Conservation (phyloP, 2,329 filamentous ascomycete species). For the Fusarium sp. region DNA sequence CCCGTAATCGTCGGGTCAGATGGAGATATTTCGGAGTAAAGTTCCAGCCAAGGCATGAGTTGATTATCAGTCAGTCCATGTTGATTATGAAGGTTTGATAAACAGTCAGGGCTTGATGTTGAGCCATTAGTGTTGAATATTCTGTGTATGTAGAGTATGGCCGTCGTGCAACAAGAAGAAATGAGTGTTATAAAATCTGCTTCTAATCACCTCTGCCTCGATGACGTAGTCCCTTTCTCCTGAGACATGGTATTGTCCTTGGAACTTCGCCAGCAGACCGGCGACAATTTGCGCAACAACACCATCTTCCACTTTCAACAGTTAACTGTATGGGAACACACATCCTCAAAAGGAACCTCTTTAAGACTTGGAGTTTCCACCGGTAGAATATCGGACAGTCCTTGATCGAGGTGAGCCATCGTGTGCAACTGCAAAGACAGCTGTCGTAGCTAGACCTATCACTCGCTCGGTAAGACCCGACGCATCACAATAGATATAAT, state of each 20-base stretch:
- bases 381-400: accelerated
- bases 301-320: too few relatives aligned
- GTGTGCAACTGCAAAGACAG: background rate
- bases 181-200: accelerated
- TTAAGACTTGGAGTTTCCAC: accelerated
- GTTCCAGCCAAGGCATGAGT: too few relatives aligned
- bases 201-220: background rate
- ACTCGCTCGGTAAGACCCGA: accelerated
- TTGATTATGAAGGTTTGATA: accelerated
- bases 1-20: accelerated
- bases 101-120: accelerated
- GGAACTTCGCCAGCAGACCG: background rate
- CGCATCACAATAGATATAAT: background rate
- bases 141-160: background rate
- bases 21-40: background rate
- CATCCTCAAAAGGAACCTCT: accelerated
- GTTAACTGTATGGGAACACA: accelerated
- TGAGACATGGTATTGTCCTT: too few relatives aligned
- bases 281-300: background rate
- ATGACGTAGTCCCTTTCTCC: too few relatives aligned
- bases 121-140: too few relatives aligned
- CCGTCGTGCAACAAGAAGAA: accelerated
- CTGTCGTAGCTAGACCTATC: accelerated
- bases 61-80: background rate
- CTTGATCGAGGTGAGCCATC: background rate